These are phyloP conservation scores for Dendrostoma leiphaemia DNA, from an alignment of 2,329 filamentous ascomycete genomes.

Conservation along the genomic window DNA sequence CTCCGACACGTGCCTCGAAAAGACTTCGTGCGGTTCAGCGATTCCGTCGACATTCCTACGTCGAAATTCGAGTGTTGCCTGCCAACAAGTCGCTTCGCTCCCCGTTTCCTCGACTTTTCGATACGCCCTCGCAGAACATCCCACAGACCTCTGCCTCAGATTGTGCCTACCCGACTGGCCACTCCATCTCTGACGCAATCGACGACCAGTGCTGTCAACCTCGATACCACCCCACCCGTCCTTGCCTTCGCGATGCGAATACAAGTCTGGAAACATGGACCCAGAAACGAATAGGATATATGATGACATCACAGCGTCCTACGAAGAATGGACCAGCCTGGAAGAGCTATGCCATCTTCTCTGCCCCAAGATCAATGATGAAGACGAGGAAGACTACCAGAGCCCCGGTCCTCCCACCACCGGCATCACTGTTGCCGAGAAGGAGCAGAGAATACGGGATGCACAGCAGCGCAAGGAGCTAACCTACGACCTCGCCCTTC, in stretches of 20 bases:
- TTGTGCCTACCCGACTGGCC: not conserved
- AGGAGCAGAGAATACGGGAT: conserved; percentile 52
- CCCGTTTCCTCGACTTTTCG: not conserved
- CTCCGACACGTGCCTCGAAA: not conserved
- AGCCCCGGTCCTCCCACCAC: conserved; percentile 46
- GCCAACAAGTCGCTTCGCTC: not conserved
- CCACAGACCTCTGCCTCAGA: not conserved
- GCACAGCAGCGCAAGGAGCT: conserved; percentile 56
- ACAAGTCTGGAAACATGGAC: conserved; percentile 24
- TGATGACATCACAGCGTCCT: conserved; percentile 25
- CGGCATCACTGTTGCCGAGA: conserved; percentile 48
- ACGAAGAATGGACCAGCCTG: conserved; percentile 26
- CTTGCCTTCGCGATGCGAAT: conserved; percentile 10
- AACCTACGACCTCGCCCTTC: conserved; percentile 65
- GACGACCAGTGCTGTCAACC: not conserved
- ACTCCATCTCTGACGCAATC: not conserved
- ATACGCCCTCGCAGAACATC: not conserved
- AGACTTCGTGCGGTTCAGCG: not conserved
- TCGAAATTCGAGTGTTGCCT: not conserved
- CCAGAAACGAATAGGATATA: conserved; percentile 24
- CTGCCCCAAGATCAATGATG: conserved; percentile 62
- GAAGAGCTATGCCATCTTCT: conserved; percentile 59
- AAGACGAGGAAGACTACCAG: conserved; percentile 65
- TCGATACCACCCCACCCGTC: not conserved
- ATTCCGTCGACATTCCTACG: not conserved